Base-by-base conservation (phyloP, 495 filamentous ascomycete genomes). In the Friedmanniomyces simplex region DNA sequence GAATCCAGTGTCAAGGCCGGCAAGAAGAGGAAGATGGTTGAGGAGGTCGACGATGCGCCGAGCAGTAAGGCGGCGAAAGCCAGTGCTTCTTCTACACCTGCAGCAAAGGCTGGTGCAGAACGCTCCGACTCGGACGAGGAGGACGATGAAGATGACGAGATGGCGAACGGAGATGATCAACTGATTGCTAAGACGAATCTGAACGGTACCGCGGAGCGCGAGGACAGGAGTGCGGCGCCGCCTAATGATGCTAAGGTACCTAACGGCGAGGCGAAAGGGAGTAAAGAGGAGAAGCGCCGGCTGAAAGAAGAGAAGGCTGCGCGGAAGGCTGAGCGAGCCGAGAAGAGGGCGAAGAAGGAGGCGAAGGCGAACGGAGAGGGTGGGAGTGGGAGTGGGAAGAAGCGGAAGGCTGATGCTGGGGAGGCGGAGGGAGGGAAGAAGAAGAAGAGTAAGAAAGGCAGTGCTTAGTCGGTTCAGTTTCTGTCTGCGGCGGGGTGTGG, bases 361-460 rank as follows among this genome's bases (percentile, higher is more conserved):
- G 84, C 85, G 58, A 89, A 89, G 78, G 86, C 76, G 76, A 21
- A 76, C 76, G 61, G n/a, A n/a, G n/a, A n/a, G n/a, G n/a, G n/a
- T n/a, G n/a, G 78, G 79, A 67, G 82, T 85, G 69, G 71, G 65
- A 58, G 48, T 66, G 26, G 57, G 48, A 70, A 55, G 54, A 68
- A 66, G 59, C 82, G 78, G 73, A 82, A 82, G 73, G 73, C 74
- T 66, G 80, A 81, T 22, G 60, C 46, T 11, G 67, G 59, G 28
- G 79, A 79, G 54, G 76, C 72, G 16, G 75, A 60, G 36, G 77
- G 72, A 52, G 66, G 68, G 25, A 67, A 64, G 47, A 71, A 72
- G 55, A 71, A 68, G 61, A 57, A 69, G 59, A 79, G 77, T 73
- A 79, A 78, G 73, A 81, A 59, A 39, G 50, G 21, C n/a, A 59